These are phyloP conservation scores for Lolium multiflorum DNA, from an alignment of 176 grass and related monocot species.

Conservation along the genomic window DNA sequence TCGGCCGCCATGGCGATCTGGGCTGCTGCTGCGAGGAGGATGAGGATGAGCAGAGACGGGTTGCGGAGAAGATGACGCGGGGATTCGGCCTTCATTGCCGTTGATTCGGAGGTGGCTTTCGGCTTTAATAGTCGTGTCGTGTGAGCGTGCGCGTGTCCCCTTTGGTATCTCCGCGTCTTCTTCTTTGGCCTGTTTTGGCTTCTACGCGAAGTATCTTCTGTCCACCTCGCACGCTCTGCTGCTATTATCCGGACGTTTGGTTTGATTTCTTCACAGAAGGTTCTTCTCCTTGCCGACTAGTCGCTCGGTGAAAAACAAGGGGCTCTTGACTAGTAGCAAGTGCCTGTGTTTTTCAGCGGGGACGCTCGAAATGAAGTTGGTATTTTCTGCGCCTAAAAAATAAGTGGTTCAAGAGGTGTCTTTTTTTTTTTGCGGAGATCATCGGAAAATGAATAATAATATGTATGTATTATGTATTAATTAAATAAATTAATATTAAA, in stretches of 20 bases:
- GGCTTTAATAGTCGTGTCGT: conserved; percentile 27
- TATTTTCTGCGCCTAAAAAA: too few relatives aligned
- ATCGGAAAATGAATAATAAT: too few relatives aligned
- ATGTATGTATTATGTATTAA: too few relatives aligned
- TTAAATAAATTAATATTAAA: too few relatives aligned
- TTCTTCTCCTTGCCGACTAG: background rate
- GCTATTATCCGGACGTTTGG: too few relatives aligned
- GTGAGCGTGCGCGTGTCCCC: background rate
- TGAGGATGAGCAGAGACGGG: conserved; percentile 8
- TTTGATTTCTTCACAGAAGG: background rate
- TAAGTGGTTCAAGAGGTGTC: too few relatives aligned
- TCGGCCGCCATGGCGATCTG: conserved; percentile 51
- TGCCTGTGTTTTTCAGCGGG: too few relatives aligned
- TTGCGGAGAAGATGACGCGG: background rate
- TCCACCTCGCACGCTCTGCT: background rate
- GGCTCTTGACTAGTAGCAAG: background rate
- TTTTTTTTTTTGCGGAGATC: too few relatives aligned
- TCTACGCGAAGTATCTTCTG: conserved; percentile 36
- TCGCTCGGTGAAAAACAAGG: background rate
- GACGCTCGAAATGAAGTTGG: too few relatives aligned
- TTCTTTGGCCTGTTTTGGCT: conserved; percentile 31
- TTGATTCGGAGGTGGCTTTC: background rate
- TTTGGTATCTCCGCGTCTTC: background rate
- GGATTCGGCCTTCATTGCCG: conserved; percentile 41
- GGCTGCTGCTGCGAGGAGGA: conserved; percentile 37